phyloP scores from a whole-genome alignment of 1,284 basidiomycete genomes.

The Trametes pubescens region DNA sequence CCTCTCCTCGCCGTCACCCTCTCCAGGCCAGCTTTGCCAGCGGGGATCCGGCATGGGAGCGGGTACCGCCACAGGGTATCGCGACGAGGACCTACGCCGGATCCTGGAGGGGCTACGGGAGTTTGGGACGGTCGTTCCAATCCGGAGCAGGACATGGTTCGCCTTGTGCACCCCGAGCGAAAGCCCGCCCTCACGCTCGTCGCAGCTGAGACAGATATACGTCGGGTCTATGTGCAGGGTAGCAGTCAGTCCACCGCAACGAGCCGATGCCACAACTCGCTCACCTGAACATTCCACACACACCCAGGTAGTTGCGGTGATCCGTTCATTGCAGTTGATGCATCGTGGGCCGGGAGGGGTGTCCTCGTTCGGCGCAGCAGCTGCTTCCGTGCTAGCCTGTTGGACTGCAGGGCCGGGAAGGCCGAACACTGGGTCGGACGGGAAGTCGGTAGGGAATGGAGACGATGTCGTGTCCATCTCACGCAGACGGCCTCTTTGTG shows the following conservation, averaged over 20 bases:
- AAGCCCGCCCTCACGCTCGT: not conserved
- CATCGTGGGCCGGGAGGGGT: constrained; percentile 15
- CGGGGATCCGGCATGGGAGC: no score
- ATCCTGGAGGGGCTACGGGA: not conserved
- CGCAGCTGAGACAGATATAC: constrained; percentile 1
- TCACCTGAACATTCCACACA: constrained; percentile 34
- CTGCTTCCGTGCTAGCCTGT: not conserved
- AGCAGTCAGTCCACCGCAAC: no score
- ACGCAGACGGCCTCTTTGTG: no score
- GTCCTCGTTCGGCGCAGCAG: not conserved
- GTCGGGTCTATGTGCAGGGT: not conserved
- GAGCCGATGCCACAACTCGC: not conserved
- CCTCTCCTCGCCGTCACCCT: not conserved
- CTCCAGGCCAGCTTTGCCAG: no score
- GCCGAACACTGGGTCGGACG: no score
- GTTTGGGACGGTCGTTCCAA: not conserved
- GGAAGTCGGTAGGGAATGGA: no score
- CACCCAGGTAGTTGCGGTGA: constrained; percentile 9
- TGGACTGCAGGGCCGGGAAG: no score
- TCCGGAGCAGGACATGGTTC: not conserved
- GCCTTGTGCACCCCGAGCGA: not conserved
- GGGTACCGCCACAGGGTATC: no score
- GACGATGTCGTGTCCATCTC: no score
- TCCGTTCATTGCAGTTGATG: constrained; percentile 17
- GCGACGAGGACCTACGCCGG: no score